Percentiles rank a stretch among this genome's conserved stretches.
phyloP scores from a whole-genome alignment of 208 protist species.

The Crithidia fasciculata region DNA sequence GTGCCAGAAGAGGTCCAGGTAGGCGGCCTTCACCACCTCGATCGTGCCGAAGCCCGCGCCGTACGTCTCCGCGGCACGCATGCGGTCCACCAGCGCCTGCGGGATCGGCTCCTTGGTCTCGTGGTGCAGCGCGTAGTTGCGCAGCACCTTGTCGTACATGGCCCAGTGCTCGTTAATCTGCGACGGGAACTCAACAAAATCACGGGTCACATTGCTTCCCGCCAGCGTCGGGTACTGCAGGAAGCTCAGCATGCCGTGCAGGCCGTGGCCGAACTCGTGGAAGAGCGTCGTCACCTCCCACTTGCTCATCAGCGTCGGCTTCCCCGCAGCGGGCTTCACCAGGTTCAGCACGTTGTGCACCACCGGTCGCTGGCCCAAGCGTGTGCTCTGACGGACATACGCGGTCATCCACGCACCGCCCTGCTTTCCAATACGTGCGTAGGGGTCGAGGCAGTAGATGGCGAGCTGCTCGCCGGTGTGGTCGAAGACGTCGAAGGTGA shows the following conservation, averaged over 20 bases:
- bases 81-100: constrained; percentile 47
- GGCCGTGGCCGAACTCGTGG: constrained; percentile 73
- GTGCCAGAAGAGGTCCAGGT: constrained; percentile 66
- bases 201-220: constrained; percentile 63
- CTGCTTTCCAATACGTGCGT: constrained; percentile 47
- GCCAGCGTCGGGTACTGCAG: constrained; percentile 43
- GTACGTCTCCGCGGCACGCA: constrained; percentile 36
- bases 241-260: constrained; percentile 79
- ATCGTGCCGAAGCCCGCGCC: constrained; percentile 47
- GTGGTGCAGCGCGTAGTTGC: constrained; percentile 60
- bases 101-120: constrained; percentile 58
- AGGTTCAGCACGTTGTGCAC: constrained; percentile 65
- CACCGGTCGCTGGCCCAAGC: constrained; percentile 45
- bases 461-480: constrained; percentile 34
- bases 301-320: constrained; percentile 58
- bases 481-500: constrained; percentile 50
- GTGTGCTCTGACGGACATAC: constrained; percentile 37
- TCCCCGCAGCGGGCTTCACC: constrained; percentile 46
- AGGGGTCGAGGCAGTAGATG: constrained; percentile 55
- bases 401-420: constrained; percentile 65
- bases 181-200: constrained; percentile 83
- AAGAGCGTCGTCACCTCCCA: constrained; percentile 60
- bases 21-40: constrained; percentile 50
- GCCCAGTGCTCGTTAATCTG: constrained; percentile 84
- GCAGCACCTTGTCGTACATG: constrained; percentile 46